A percentile compares a stretch with the other conserved stretches of the same genome.
phyloP scores from a whole-genome alignment of 169 alveolate genomes.

The Cryptosporidium sp. region DNA sequence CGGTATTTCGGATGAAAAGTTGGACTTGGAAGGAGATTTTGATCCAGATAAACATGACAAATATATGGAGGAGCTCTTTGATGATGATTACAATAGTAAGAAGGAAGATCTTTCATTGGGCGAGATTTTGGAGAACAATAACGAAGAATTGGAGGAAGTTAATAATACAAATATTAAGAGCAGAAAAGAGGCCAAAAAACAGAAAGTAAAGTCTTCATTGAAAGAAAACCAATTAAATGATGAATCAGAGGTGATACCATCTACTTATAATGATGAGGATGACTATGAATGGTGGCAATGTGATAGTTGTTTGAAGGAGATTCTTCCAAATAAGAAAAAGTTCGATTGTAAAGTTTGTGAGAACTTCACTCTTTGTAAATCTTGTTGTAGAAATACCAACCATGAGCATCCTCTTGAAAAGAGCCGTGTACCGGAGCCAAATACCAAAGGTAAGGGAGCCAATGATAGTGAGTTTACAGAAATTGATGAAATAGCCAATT shows the following conservation, averaged over 20 bases:
- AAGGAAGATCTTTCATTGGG: constrained; percentile 76
- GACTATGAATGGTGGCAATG: constrained; percentile 88
- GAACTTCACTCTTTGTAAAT: constrained; percentile 86
- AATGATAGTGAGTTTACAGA: background rate
- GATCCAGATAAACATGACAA: constrained; percentile 86
- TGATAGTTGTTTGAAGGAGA: constrained; percentile 86
- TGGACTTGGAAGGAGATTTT: constrained; percentile 82
- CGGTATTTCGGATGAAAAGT: constrained; percentile 79
- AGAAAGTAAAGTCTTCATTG: constrained; percentile 13
- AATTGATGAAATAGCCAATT: background rate
- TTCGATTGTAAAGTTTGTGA: constrained; percentile 89
- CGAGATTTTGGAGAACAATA: constrained; percentile 70
- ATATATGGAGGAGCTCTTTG: constrained; percentile 85
- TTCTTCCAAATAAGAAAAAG: constrained; percentile 88
- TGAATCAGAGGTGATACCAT: background rate
- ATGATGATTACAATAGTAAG: constrained; percentile 83
- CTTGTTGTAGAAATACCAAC: constrained; percentile 84
- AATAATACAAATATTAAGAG: background rate
- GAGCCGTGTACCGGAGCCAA: constrained; percentile 73
- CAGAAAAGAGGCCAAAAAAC: constrained; percentile 55
- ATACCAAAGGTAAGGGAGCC: too few relatives aligned
- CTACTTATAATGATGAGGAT: background rate
- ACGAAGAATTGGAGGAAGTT: constrained; percentile 75
- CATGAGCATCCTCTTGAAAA: constrained; percentile 73
- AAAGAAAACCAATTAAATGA: constrained; percentile 52